Percentiles rank a stretch among this genome's conserved stretches.
phyloP scores from a whole-genome alignment of 345 rosid genomes.

The Eucalyptus rudis region DNA sequence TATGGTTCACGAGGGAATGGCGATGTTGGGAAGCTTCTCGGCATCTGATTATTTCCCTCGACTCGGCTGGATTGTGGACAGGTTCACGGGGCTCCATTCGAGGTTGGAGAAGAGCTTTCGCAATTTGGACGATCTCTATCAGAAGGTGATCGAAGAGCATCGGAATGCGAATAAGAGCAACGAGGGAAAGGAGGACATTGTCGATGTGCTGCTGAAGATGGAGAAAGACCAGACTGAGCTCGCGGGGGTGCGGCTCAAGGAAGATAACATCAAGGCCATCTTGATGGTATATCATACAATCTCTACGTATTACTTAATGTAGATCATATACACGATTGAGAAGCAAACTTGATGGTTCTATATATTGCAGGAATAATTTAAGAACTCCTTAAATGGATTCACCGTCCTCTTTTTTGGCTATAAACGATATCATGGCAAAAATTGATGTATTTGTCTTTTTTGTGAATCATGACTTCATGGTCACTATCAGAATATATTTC shows the following conservation, averaged over 20 bases:
- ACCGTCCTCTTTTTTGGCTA: neutral
- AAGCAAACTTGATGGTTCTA: neutral
- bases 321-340: neutral
- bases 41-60: conserved; percentile 4
- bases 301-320: neutral
- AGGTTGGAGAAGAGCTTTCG: neutral
- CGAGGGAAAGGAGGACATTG: neutral
- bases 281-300: neutral
- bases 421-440: neutral
- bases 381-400: neutral
- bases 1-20: neutral
- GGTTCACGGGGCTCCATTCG: neutral
- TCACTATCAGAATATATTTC: conserved; percentile 12
- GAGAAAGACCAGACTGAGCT: neutral
- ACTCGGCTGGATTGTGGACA: conserved; percentile 11
- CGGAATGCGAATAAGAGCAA: neutral
- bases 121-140: neutral
- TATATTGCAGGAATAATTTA: neutral
- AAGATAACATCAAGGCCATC: neutral
- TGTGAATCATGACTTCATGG: neutral
- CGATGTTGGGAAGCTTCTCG: neutral
- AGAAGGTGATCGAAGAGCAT: neutral
- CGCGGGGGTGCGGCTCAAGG: neutral
- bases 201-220: conserved; percentile 3
- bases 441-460: neutral